Conservation (phyloP, 2,329 filamentous ascomycete species). For the Venturia asperata region DNA sequence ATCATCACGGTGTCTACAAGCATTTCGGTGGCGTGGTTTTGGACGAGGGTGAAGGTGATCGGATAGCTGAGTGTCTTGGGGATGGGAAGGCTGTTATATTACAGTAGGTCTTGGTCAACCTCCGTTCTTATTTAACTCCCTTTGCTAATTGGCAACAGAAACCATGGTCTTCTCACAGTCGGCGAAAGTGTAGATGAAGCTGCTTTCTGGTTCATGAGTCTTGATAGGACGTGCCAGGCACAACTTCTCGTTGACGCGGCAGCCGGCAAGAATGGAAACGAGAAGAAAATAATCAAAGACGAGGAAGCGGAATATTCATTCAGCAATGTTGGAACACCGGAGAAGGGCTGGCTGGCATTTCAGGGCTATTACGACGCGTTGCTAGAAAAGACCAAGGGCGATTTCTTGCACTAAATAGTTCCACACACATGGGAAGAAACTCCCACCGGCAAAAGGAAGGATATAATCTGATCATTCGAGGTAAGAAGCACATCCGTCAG, state of each 20-base stretch:
- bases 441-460: too few relatives aligned
- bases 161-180: conserved; percentile 35
- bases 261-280: conserved; percentile 32
- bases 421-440: too few relatives aligned
- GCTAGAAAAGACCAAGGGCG: conserved; percentile 44
- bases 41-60: conserved; percentile 38
- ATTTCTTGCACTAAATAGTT: conserved; percentile 37
- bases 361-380: conserved; percentile 50
- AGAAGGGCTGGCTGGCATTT: conserved; percentile 49
- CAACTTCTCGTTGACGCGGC: conserved; percentile 41
- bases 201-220: conserved; percentile 40
- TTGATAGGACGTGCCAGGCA: conserved; percentile 42
- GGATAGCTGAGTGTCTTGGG: conserved; percentile 36
- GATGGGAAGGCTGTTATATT: conserved; percentile 33
- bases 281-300: conserved; percentile 37
- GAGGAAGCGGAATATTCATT: conserved; percentile 36
- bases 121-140: too few relatives aligned
- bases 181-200: conserved; percentile 38
- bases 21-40: conserved; percentile 38
- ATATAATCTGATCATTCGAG: too few relatives aligned
- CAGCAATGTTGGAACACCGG: conserved; percentile 39
- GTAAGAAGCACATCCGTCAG: too few relatives aligned
- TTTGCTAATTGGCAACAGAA: conserved; percentile 20
- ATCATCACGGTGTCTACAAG: conserved; percentile 35
- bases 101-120: conserved; percentile 21